Conservation (phyloP, 2,329 filamentous ascomycete species). For the Sporothrix protearum region DNA sequence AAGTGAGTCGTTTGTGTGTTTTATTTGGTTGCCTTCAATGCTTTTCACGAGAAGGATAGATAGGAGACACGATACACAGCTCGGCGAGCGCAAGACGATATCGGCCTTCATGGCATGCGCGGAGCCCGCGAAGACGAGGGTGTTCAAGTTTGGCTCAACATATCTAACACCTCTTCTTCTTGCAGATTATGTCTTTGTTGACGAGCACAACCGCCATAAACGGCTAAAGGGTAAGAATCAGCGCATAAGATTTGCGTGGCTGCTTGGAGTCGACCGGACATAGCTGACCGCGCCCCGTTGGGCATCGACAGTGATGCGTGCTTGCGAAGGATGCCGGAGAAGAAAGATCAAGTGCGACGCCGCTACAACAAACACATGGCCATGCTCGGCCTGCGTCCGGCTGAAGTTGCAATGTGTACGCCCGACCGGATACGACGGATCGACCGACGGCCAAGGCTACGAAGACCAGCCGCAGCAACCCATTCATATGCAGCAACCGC, state of each 20-base stretch:
- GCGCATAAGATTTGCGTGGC: background rate
- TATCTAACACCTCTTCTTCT: constrained; percentile 33
- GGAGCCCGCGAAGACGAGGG: background rate
- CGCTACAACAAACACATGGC: constrained; percentile 95
- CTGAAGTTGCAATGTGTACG: constrained; percentile 91
- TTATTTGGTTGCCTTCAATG: too few relatives aligned
- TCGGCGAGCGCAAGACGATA: background rate
- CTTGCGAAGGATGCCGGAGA: constrained; percentile 89
- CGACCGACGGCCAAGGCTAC: constrained; percentile 45
- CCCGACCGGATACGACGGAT: constrained; percentile 74
- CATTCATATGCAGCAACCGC: constrained; percentile 30
- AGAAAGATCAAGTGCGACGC: constrained; percentile 98
- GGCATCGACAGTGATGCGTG: constrained; percentile 75
- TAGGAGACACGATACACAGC: background rate
- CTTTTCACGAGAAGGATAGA: too few relatives aligned
- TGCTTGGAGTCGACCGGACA: background rate
- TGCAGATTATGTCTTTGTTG: constrained; percentile 95
- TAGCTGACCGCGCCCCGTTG: background rate
- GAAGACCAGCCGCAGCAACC: constrained; percentile 54
- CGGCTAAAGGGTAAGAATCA: constrained; percentile 73
- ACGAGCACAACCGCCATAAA: constrained; percentile 98
- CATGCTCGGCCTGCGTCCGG: constrained; percentile 87
- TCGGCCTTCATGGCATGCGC: background rate
- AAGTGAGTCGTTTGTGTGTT: too few relatives aligned
- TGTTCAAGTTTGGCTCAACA: background rate